Percentiles rank a stretch among this genome's conserved stretches.
Evolutionary conservation across 352 stramenopile genomes (phyloP).

Genomic region (Pythium chondricola): DNA sequence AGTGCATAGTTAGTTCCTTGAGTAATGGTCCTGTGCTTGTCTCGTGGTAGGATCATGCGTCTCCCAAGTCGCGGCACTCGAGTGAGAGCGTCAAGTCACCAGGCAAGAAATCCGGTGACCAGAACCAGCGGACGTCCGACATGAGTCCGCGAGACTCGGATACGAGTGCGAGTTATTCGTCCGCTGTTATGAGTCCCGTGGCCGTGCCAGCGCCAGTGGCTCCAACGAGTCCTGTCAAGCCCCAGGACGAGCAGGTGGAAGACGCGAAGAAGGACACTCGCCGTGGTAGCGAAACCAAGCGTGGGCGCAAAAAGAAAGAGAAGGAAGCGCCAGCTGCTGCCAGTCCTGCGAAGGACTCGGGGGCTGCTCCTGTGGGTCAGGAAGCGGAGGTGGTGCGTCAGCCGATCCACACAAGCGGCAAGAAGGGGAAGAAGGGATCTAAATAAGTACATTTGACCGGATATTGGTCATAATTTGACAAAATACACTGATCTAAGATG

Average conservation of each 20-base stretch:
- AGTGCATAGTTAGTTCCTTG: background rate
- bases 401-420: constrained; percentile 5
- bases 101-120: background rate
- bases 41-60: constrained; percentile 2
- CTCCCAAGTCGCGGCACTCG: constrained; percentile 5
- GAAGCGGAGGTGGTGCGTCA: constrained; percentile 8
- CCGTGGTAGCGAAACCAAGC: background rate
- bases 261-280: constrained; percentile 1
- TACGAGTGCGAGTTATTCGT: constrained; percentile 17
- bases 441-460: background rate
- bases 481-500: too few species aligned
- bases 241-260: too few species aligned
- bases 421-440: constrained; percentile 13
- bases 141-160: constrained; percentile 21
- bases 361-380: background rate
- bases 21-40: background rate
- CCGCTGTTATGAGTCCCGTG: constrained; percentile 14
- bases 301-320: background rate
- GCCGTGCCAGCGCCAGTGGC: background rate
- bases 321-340: background rate
- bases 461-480: too few species aligned
- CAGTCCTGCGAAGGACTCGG: background rate
- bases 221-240: background rate
- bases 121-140: constrained; percentile 16
- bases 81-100: constrained; percentile 1